phyloP scores from a whole-genome alignment of 441 rosid genomes.

The Metrosideros polymorpha region DNA sequence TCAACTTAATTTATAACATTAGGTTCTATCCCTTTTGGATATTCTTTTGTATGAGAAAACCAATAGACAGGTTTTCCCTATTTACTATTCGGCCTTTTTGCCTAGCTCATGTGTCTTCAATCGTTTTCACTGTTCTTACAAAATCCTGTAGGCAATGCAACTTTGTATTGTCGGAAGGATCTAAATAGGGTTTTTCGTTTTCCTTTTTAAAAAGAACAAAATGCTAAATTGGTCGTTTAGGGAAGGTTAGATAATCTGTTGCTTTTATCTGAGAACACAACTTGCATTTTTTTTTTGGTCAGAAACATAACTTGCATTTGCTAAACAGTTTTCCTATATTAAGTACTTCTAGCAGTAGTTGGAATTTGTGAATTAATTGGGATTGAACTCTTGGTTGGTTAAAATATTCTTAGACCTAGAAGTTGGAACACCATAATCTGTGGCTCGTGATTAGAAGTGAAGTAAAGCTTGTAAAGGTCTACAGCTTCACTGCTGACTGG shows the following conservation, averaged over 20 bases:
- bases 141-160: neutral
- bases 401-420: neutral
- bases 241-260: neutral
- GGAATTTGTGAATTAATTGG: neutral
- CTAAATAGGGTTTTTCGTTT: neutral
- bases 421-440: accelerated
- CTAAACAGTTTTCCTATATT: neutral
- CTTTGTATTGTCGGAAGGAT: neutral
- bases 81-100: neutral
- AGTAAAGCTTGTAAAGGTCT: neutral
- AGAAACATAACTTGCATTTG: neutral
- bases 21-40: neutral
- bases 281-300: too few relatives aligned
- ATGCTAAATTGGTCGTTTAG: neutral
- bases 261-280: neutral
- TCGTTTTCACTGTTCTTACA: neutral
- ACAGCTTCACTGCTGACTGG: neutral
- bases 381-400: neutral
- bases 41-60: neutral
- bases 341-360: neutral
- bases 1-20: neutral
- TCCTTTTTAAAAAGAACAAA: neutral
- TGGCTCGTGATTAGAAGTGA: neutral
- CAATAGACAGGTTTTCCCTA: neutral
- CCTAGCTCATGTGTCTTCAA: neutral